These are phyloP conservation scores for Dactylonectria macrodidyma DNA, from an alignment of 2,329 filamentous ascomycete genomes.

Conservation along the genomic window DNA sequence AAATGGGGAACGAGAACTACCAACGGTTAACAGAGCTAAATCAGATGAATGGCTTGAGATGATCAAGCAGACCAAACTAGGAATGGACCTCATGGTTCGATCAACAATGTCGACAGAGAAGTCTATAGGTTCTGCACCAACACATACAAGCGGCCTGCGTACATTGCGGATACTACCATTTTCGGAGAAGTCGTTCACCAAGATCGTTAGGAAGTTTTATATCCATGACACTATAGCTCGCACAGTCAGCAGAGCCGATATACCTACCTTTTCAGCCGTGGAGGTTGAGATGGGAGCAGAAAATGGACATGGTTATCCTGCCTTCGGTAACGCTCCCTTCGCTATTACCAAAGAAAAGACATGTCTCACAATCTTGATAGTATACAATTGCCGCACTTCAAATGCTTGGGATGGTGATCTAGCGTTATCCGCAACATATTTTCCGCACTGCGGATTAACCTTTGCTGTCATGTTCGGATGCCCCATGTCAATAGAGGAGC, in stretches of 20 bases:
- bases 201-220: not conserved
- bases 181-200: not conserved
- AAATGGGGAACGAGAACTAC: not conserved
- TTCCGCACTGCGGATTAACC: conserved; percentile 2
- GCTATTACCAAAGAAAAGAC: fast-evolving
- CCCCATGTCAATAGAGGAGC: conserved; percentile 4
- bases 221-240: conserved; percentile 11
- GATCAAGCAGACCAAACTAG: not conserved
- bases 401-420: conserved; percentile 26
- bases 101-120: too few relatives aligned
- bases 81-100: not conserved
- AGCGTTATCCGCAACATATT: conserved; percentile 20
- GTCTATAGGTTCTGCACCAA: not conserved
- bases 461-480: conserved; percentile 32
- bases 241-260: conserved; percentile 15
- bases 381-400: conserved; percentile 25
- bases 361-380: not conserved
- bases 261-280: conserved; percentile 10
- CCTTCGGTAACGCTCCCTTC: conserved; percentile 1
- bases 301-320: not conserved
- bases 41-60: not conserved
- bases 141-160: not conserved
- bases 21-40: not conserved
- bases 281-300: conserved; percentile 18
- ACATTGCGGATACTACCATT: conserved; percentile 9